phyloP scores from a whole-genome alignment of 495 filamentous ascomycete genomes.

The Platismatia glauca region DNA sequence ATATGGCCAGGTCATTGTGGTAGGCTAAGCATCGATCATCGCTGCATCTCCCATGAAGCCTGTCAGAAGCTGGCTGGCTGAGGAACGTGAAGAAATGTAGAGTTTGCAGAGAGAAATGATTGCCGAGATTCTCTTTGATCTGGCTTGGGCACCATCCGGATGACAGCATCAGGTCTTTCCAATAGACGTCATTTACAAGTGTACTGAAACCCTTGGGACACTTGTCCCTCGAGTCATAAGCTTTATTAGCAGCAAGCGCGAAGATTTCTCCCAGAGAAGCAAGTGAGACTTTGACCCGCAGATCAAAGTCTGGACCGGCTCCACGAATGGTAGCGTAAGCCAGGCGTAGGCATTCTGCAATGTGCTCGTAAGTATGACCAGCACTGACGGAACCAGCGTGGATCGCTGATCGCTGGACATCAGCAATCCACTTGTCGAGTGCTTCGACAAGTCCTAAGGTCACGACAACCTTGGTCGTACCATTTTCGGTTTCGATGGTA shows the following conservation, averaged over 20 bases:
- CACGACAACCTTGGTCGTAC: neutral
- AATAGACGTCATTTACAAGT: neutral
- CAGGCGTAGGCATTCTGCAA: conserved; percentile 6
- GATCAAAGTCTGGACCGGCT: conserved; percentile 7
- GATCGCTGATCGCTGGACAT: too few relatives aligned
- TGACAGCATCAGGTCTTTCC: neutral
- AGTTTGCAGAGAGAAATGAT: conserved; percentile 1
- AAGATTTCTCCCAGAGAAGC: conserved; percentile 6
- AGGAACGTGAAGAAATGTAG: conserved; percentile 6
- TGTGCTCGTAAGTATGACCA: conserved; percentile 4
- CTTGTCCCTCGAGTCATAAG: neutral
- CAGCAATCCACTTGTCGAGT: neutral
- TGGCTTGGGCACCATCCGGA: conserved; percentile 11
- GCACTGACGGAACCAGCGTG: neutral
- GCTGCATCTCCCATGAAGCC: neutral
- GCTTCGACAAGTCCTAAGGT: neutral
- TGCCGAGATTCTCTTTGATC: neutral
- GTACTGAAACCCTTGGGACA: too few relatives aligned
- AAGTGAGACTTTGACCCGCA: conserved; percentile 5
- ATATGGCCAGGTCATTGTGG: conserved; percentile 8
- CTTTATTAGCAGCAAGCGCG: neutral
- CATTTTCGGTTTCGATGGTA: neutral
- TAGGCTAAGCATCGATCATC: neutral
- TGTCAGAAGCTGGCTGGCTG: neutral
- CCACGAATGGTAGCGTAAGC: neutral